These are phyloP conservation scores for Pogostemon cablin DNA, from an alignment of 257 asterid species.

Conservation along the genomic window DNA sequence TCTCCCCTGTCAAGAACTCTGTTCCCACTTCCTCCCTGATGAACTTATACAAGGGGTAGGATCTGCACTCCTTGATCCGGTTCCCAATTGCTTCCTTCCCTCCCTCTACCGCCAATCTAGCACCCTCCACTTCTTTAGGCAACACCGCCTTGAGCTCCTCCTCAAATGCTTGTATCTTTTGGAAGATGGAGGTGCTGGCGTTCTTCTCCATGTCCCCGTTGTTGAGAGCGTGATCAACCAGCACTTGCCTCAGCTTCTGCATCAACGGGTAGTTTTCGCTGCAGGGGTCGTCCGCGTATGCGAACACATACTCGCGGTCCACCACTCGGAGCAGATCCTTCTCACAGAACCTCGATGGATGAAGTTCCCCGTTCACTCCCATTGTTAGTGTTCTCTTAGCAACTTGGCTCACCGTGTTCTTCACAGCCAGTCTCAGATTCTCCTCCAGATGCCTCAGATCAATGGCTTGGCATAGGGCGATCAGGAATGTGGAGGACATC, in stretches of 20 bases:
- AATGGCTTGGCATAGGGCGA: slow-evolving; percentile 56
- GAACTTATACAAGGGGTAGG: slow-evolving; percentile 55
- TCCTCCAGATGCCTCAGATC: slow-evolving; percentile 62
- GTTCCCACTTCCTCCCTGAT: slow-evolving; percentile 49
- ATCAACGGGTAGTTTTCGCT: slow-evolving; percentile 52
- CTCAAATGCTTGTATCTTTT: slow-evolving; percentile 53
- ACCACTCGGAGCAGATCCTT: slow-evolving; percentile 55
- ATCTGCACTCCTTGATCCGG: slow-evolving; percentile 57
- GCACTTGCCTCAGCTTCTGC: slow-evolving; percentile 60
- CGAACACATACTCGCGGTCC: slow-evolving; percentile 54
- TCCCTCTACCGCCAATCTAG: slow-evolving; percentile 44
- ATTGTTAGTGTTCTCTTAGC: slow-evolving; percentile 50
- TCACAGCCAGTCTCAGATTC: slow-evolving; percentile 49
- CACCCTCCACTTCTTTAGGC: slow-evolving; percentile 61
- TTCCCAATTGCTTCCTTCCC: slow-evolving; percentile 48
- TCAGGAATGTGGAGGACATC: slow-evolving; percentile 48
- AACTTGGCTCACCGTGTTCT: slow-evolving; percentile 53
- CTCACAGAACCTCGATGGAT: slow-evolving; percentile 60
- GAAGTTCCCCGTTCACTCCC: slow-evolving; percentile 54
- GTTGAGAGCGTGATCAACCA: slow-evolving; percentile 51
- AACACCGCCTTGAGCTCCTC: slow-evolving; percentile 47
- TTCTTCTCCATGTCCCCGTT: slow-evolving; percentile 45
- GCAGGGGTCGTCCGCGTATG: slow-evolving; percentile 58
- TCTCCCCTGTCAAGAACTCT: slow-evolving; percentile 52
- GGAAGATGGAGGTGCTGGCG: slow-evolving; percentile 44